These are phyloP conservation scores for Dactylellina parvicollis DNA, from an alignment of 2,329 filamentous ascomycete species.

Conservation along the genomic window DNA sequence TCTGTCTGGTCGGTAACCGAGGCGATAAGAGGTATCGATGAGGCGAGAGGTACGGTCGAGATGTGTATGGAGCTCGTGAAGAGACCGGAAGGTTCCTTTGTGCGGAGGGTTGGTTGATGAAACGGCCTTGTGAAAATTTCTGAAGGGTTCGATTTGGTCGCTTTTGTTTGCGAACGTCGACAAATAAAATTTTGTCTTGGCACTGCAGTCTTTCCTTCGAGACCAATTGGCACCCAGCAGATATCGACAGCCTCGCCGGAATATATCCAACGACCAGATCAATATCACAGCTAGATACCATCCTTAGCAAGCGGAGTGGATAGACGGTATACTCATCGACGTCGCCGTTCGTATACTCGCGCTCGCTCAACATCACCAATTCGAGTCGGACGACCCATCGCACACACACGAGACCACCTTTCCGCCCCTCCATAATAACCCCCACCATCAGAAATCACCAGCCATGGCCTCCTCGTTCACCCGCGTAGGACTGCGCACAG, in stretches of 20 bases:
- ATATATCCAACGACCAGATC: neutral
- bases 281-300: neutral
- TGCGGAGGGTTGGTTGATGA: neutral
- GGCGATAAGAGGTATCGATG: neutral
- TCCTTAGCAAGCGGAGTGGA: neutral
- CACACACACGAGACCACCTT: neutral
- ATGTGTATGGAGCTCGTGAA: neutral
- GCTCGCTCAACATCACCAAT: neutral
- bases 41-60: neutral
- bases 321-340: neutral
- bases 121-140: neutral
- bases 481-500: conserved; percentile 45
- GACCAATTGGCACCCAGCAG: neutral
- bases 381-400: conserved; percentile 23
- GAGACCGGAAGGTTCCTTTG: neutral
- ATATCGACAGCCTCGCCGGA: neutral
- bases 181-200: conserved; percentile 49
- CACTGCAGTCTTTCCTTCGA: conserved; percentile 9
- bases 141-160: neutral
- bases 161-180: conserved; percentile 3
- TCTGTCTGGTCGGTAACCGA: neutral
- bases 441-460: neutral
- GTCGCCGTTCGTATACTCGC: neutral
- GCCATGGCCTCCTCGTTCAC: conserved; percentile 41
- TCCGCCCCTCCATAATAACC: neutral